A percentile compares a stretch with the other conserved stretches of the same genome.
Evolutionary conservation across 1,139 yeast genomes (phyloP).

Genomic region (Hansenula lynferdii): DNA sequence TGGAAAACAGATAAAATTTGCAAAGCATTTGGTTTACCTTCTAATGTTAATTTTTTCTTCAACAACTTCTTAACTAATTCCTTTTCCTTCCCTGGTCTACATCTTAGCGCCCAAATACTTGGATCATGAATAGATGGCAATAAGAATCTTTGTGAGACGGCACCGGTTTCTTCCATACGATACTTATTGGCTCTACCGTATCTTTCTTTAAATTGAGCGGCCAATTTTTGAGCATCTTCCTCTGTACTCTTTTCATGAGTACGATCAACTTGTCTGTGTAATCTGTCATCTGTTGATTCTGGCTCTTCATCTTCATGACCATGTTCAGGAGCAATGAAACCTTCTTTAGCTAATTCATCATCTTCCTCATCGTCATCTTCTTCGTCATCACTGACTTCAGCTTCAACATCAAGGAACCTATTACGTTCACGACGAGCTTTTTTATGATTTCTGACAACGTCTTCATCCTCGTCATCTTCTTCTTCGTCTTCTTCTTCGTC

Average conservation of each 20-base stretch:
- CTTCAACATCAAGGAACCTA: slow-evolving; percentile 96
- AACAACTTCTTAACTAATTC: slow-evolving; percentile 80
- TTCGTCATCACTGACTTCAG: slow-evolving; percentile 98
- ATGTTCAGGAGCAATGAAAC: slow-evolving; percentile 70
- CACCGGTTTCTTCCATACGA: slow-evolving; percentile 80
- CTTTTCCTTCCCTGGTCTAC: slow-evolving; percentile 90
- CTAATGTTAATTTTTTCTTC: slow-evolving; percentile 60
- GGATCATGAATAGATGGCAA: slow-evolving; percentile 97
- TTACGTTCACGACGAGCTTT: slow-evolving; percentile 71
- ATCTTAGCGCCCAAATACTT: slow-evolving; percentile 91
- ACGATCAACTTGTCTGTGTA: slow-evolving; percentile 90
- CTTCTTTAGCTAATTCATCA: slow-evolving; percentile 82
- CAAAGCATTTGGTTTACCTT: slow-evolving; percentile 29
- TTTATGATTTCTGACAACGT: slow-evolving; percentile 41
- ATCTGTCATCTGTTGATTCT: slow-evolving; percentile 47
- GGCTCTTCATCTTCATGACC: slow-evolving; percentile 49
- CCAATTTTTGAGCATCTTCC: slow-evolving; percentile 92
- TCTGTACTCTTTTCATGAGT: slow-evolving; percentile 87
- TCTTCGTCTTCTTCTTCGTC: slow-evolving; percentile 48
- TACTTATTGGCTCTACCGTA: slow-evolving; percentile 86
- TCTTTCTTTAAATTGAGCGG: slow-evolving; percentile 87
- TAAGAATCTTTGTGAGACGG: slow-evolving; percentile 88
- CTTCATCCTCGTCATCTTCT: slow-evolving; percentile 64
- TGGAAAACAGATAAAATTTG: slow-evolving; percentile 91
- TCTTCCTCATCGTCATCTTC: slow-evolving; percentile 95